Evolutionary conservation across 176 grass and related monocot species (phyloP).

Genomic region (sorghum (Sorghum bicolor)): DNA sequence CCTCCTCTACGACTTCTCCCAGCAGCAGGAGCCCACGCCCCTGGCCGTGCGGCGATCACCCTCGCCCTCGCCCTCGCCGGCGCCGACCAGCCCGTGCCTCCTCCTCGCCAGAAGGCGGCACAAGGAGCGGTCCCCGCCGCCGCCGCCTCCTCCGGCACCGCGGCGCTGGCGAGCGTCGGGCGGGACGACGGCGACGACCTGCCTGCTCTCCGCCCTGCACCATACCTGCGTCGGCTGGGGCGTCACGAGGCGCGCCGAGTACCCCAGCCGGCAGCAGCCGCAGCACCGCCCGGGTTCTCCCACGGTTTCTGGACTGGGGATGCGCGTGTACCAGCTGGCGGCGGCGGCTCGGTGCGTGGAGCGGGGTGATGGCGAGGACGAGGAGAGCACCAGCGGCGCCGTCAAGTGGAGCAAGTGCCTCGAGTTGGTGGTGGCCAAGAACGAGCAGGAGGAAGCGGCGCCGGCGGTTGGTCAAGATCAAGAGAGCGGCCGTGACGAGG

Average conservation of each 20-base stretch:
- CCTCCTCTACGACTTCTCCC: constrained; percentile 35
- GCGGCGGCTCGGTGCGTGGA: not conserved
- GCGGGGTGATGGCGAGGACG: not conserved
- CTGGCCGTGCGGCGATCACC: no score
- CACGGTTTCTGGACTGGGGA: not conserved
- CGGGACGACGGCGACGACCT: not conserved
- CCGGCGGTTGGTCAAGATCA: not conserved
- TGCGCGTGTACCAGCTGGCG: not conserved
- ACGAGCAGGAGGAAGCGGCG: not conserved
- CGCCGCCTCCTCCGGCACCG: not conserved
- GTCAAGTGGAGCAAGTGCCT: not conserved
- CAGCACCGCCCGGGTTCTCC: not conserved
- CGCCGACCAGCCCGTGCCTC: not conserved
- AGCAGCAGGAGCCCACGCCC: not conserved
- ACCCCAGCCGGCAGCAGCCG: not conserved
- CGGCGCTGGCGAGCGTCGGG: not conserved
- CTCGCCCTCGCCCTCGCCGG: not conserved
- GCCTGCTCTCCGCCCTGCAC: constrained; percentile 42
- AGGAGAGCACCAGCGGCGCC: not conserved
- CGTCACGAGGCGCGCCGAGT: constrained; percentile 38
- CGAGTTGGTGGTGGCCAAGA: not conserved
- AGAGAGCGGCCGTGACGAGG: not conserved
- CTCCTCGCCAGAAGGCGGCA: not conserved
- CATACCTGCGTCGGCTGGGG: constrained; percentile 52
- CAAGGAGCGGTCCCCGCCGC: not conserved